phyloP scores from a whole-genome alignment of 768 basidiomycete genomes.

The Boletus sensibilis region DNA sequence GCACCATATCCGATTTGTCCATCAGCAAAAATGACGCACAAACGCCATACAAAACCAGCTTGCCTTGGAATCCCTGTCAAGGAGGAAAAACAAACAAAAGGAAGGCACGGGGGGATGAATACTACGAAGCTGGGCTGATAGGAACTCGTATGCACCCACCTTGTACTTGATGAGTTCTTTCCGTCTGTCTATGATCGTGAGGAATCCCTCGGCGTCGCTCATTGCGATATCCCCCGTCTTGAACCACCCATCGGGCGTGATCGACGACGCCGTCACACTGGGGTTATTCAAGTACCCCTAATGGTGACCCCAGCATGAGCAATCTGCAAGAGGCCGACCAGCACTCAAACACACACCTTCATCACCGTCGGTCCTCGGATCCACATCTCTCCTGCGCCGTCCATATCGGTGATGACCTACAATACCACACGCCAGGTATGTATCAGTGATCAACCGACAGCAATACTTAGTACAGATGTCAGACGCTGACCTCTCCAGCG shows the following conservation, averaged over 20 bases:
- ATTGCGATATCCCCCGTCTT: conserved; percentile 84
- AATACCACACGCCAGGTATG: not conserved
- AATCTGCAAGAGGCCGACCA: not conserved
- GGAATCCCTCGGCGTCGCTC: conserved; percentile 67
- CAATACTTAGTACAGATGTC: too few relatives aligned
- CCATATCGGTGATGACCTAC: conserved; percentile 28
- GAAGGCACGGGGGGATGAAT: not conserved
- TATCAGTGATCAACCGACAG: not conserved
- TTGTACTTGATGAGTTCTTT: conserved; percentile 82
- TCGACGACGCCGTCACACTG: conserved; percentile 63
- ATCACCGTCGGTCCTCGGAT: conserved; percentile 74
- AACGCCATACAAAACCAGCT: not conserved
- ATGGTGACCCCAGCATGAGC: not conserved
- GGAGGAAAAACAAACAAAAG: too few relatives aligned
- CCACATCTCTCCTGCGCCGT: conserved; percentile 77
- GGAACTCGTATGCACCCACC: conserved; percentile 21
- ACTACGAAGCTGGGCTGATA: not conserved
- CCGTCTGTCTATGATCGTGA: conserved; percentile 68
- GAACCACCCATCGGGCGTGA: conserved; percentile 79
- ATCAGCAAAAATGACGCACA: not conserved
- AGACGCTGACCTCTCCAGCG: conserved; percentile 41
- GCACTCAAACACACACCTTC: conserved; percentile 50
- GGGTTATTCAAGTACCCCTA: conserved; percentile 77
- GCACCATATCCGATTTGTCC: not conserved
- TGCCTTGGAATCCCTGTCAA: conserved; percentile 72